Evolutionary conservation across 2,329 filamentous ascomycete genomes (phyloP).

Genomic region (Penicillium sp.): DNA sequence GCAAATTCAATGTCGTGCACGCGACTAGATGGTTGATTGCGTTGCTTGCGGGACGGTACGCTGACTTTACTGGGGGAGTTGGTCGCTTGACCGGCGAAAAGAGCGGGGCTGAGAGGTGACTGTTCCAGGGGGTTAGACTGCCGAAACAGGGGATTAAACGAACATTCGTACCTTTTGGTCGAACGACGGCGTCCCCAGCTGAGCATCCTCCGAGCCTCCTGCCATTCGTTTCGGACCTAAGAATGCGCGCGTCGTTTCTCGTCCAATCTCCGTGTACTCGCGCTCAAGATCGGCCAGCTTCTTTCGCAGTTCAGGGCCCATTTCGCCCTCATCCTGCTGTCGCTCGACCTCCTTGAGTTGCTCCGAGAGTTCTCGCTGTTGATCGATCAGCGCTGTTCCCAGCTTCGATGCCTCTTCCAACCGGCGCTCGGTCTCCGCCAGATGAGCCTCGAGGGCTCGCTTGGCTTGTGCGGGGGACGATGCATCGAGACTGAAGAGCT

Average conservation of each 20-base stretch:
- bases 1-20: conserved; percentile 97
- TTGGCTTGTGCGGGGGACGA: conserved; percentile 81
- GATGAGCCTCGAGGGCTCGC: conserved; percentile 80
- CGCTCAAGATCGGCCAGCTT: conserved; percentile 82
- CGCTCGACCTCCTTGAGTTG: conserved; percentile 79
- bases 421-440: conserved; percentile 84
- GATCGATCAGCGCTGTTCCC: conserved; percentile 78
- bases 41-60: conserved; percentile 77
- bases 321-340: conserved; percentile 66
- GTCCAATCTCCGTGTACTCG: conserved; percentile 90
- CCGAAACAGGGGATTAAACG: neutral
- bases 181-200: conserved; percentile 41
- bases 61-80: conserved; percentile 84
- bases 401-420: conserved; percentile 87
- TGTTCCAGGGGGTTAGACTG: conserved; percentile 32
- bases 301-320: conserved; percentile 72
- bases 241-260: conserved; percentile 83
- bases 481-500: conserved; percentile 72
- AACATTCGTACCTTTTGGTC: conserved; percentile 42
- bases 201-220: conserved; percentile 58
- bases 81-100: conserved; percentile 77
- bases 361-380: conserved; percentile 75
- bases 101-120: conserved; percentile 66
- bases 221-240: conserved; percentile 73
- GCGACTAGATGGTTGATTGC: conserved; percentile 81